Conservation (phyloP, 495 filamentous ascomycete species). For the Xylaria acuta region DNA sequence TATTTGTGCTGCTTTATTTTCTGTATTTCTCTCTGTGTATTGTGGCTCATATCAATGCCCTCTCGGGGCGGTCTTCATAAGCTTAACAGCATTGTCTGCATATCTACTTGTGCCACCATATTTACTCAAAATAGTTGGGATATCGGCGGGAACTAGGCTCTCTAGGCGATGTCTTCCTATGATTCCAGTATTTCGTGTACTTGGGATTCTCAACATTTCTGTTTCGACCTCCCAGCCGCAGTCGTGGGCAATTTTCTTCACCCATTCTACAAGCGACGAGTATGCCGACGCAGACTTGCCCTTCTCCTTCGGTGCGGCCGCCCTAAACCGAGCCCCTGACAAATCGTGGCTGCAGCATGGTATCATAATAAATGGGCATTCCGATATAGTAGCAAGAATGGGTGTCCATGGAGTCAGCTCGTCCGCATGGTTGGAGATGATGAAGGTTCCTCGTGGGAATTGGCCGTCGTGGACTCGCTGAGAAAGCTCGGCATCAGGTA, state of each 20-base stretch:
- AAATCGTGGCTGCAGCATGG: constrained; percentile 94
- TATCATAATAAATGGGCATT: constrained; percentile 84
- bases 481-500: constrained; percentile 38
- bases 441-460: constrained; percentile 80
- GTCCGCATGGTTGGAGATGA: constrained; percentile 96
- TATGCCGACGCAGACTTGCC: constrained; percentile 65
- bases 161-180: constrained; percentile 60
- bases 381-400: constrained; percentile 75
- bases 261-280: constrained; percentile 75
- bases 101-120: constrained; percentile 65
- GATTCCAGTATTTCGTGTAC: constrained; percentile 83
- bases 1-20: neutral
- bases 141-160: constrained; percentile 26
- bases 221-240: constrained; percentile 79
- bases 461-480: constrained; percentile 67
- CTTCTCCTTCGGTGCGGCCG: constrained; percentile 63
- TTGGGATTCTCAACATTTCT: constrained; percentile 84
- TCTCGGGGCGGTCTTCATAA: constrained; percentile 48
- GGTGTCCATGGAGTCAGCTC: constrained; percentile 97
- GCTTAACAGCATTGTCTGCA: constrained; percentile 58
- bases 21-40: neutral
- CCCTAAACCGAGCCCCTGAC: constrained; percentile 73
- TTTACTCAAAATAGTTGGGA: constrained; percentile 49
- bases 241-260: constrained; percentile 66
- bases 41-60: constrained; percentile 43